phyloP scores from a whole-genome alignment of 2,329 filamentous ascomycete species.

The Amauroascus verrucosus region DNA sequence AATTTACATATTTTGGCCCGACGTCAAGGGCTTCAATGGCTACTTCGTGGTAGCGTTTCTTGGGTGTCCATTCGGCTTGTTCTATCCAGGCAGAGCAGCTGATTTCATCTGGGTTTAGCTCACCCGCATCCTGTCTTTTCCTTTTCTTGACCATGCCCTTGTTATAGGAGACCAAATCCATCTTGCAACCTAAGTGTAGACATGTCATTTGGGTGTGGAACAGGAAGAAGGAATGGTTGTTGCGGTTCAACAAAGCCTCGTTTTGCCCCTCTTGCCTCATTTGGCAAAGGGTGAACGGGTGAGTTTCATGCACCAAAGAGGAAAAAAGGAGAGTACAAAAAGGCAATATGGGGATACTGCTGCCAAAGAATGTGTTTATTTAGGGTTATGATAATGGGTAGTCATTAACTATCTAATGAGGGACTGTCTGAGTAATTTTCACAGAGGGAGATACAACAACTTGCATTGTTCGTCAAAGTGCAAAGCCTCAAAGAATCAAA shows the following conservation, averaged over 20 bases:
- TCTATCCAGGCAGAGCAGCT: neutral
- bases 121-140: neutral
- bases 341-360: neutral
- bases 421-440: neutral
- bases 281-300: neutral
- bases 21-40: constrained; percentile 19
- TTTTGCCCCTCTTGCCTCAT: constrained; percentile 8
- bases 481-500: neutral
- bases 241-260: neutral
- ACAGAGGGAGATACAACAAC: constrained; percentile 2
- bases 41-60: constrained; percentile 16
- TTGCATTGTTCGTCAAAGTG: neutral
- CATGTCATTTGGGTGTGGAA: neutral
- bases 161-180: neutral
- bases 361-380: neutral
- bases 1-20: constrained; percentile 18
- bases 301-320: neutral
- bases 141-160: neutral
- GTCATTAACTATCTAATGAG: constrained; percentile 5
- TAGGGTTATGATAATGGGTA: neutral
- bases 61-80: neutral
- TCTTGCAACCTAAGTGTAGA: neutral
- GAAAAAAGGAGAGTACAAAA: neutral
- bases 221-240: neutral
- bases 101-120: neutral